Evolutionary conservation across 2,329 filamentous ascomycete species (phyloP).

Genomic region (Dendryphion nanum): DNA sequence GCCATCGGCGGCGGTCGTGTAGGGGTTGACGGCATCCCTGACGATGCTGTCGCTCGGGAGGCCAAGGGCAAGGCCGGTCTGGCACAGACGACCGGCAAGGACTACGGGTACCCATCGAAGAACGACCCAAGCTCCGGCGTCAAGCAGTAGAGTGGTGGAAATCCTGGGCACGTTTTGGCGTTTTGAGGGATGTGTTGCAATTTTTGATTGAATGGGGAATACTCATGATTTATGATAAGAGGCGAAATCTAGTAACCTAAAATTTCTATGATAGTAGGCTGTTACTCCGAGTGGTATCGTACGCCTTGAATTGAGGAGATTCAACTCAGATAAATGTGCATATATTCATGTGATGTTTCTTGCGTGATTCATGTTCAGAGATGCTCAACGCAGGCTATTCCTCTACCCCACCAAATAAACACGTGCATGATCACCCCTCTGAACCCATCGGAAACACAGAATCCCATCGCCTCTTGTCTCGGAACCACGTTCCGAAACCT

Average conservation of each 20-base stretch:
- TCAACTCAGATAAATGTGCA: too few relatives aligned
- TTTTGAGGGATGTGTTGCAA: background rate
- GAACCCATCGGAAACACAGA: too few relatives aligned
- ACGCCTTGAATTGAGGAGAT: background rate
- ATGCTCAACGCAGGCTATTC: too few relatives aligned
- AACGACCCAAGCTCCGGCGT: constrained; percentile 36
- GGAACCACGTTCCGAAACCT: too few relatives aligned
- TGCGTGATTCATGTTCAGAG: too few relatives aligned
- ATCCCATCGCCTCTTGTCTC: too few relatives aligned
- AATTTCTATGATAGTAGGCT: background rate
- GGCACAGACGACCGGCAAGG: constrained; percentile 42
- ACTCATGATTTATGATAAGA: background rate
- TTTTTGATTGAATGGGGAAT: constrained; percentile 2
- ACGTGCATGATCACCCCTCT: too few relatives aligned
- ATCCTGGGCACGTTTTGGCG: too few relatives aligned
- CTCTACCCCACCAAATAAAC: too few relatives aligned
- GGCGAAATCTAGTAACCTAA: background rate
- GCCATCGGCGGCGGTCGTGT: constrained; percentile 59
- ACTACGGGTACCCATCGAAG: constrained; percentile 44
- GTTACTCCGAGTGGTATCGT: background rate
- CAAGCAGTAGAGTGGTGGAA: constrained; percentile 22
- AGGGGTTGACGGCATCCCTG: constrained; percentile 59
- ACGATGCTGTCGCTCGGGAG: constrained; percentile 58
- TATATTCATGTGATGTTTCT: too few relatives aligned
- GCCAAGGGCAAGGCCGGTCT: constrained; percentile 42